Base-by-base conservation (phyloP, 2,329 filamentous ascomycete species). In the Seiridium unicorne region DNA sequence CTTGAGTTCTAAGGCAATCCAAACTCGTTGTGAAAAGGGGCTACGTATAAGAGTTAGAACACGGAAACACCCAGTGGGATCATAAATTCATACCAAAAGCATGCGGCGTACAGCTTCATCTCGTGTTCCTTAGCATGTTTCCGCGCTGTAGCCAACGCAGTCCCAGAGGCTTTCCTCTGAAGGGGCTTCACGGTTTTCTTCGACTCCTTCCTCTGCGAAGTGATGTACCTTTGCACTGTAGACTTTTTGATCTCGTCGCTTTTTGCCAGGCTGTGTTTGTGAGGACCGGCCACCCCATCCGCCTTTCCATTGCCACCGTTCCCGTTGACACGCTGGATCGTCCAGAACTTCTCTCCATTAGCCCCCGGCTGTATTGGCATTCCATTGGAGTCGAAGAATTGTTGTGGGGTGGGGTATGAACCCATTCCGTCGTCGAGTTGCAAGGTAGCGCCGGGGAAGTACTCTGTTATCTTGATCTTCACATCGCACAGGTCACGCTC, bases 1-100 rank as follows among this genome's bases (percentile, higher is more conserved):
- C 72, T 95, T 95, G 67, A 88, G 81, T 73, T 96, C 92, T 42
- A 96, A 81, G 1, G 92, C 90, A 64, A 96, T 95, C 92, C 92
- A 96, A 34, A 95, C 90, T 18, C 92, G 86, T 71, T 96, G 92
- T 1, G 92, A 92, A 71, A 94, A 95, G 34, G 92, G 92, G 69
- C 89, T 91, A 40, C 53, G 34, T n/a, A 47, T n/a, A 47, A 61
- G 54, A 67, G 65, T 68, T 40, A 69, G 62, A 26, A 26, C 35
- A 8, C 13, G 4, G 11, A 32, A 11, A 8, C 47, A 34, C 13
- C 5, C 51, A 57, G 38, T 3, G 18, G 8, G 36, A 6, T 4
- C 31, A 32, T 32, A 34, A 3, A 34, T 4, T 49, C 56, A 68
- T 77, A 92, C 90, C 92, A 96, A 73, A 93, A 95, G 72, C 90